Evolutionary conservation across 2,329 filamentous ascomycete species (phyloP).

Genomic region (Epichloe sylvatica): DNA sequence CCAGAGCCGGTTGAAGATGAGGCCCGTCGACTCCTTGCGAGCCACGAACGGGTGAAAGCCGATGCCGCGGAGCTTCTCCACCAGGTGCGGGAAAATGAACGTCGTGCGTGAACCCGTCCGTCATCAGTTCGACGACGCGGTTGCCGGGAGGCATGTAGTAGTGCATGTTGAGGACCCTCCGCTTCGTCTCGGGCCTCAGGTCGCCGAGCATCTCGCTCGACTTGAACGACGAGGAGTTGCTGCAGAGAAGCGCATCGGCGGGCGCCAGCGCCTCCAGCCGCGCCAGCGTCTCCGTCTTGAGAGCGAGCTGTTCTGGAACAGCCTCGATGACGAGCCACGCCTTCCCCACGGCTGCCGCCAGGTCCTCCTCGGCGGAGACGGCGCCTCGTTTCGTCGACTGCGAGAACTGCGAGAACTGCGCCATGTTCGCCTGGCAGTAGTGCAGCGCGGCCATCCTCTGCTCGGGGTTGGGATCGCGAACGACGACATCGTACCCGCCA

Average conservation of each 20-base stretch:
- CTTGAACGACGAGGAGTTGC: slow-evolving; percentile 39
- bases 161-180: slow-evolving; percentile 34
- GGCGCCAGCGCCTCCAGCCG: slow-evolving; percentile 29
- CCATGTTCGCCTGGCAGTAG: slow-evolving; percentile 25
- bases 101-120: slow-evolving; percentile 27
- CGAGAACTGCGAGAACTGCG: slow-evolving; percentile 11
- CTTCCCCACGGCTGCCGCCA: slow-evolving; percentile 26
- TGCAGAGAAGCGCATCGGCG: slow-evolving; percentile 32
- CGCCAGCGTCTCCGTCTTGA: slow-evolving; percentile 35
- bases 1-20: slow-evolving; percentile 44
- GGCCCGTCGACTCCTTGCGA: slow-evolving; percentile 34
- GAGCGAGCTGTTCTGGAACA: slow-evolving; percentile 33
- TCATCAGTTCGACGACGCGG: slow-evolving; percentile 40
- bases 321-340: slow-evolving; percentile 42
- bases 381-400: slow-evolving; percentile 13
- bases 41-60: slow-evolving; percentile 29
- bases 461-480: slow-evolving; percentile 24
- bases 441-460: slow-evolving; percentile 23
- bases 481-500: slow-evolving; percentile 28
- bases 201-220: slow-evolving; percentile 32
- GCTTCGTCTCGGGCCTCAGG: slow-evolving; percentile 22
- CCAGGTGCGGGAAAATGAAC: slow-evolving; percentile 31
- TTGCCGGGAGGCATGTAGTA: slow-evolving; percentile 35
- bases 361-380: slow-evolving; percentile 19
- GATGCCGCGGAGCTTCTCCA: slow-evolving; percentile 23